Conservation (phyloP, 768 basidiomycete genomes). For the Pluteus cervinus region DNA sequence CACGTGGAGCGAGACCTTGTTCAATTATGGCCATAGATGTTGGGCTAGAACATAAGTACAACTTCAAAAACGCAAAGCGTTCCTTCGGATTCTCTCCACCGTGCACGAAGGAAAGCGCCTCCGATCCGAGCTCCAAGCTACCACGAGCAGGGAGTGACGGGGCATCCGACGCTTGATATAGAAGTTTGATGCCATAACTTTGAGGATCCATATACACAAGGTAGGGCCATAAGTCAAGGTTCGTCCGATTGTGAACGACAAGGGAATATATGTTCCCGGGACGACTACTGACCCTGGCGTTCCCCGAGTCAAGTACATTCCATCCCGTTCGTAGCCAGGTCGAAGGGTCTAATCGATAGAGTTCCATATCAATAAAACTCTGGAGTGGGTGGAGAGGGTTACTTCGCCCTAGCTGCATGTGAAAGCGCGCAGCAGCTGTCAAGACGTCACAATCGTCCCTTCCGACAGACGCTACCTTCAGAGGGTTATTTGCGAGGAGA, state of each 20-base stretch:
- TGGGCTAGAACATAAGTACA: constrained; percentile 49
- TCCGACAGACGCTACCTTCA: no score
- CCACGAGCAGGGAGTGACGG: constrained; percentile 22
- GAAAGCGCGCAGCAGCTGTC: constrained; percentile 53
- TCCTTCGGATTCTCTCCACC: constrained; percentile 31
- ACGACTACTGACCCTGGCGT: constrained; percentile 40
- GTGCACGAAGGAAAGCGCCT: constrained; percentile 40
- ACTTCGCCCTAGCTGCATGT: constrained; percentile 48
- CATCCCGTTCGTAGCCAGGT: constrained; percentile 35
- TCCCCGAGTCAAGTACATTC: constrained; percentile 42
- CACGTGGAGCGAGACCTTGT: constrained; percentile 25
- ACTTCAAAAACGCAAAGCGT: constrained; percentile 52
- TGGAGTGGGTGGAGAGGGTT: constrained; percentile 42
- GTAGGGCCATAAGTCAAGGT: constrained; percentile 56
- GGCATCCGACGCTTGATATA: constrained; percentile 53
- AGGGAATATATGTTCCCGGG: constrained; percentile 39
- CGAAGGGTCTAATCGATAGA: constrained; percentile 41
- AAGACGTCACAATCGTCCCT: no score
- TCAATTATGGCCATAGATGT: constrained; percentile 44
- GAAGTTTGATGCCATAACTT: constrained; percentile 44
- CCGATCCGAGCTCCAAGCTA: constrained; percentile 37
- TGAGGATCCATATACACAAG: constrained; percentile 56
- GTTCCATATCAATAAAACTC: constrained; percentile 45
- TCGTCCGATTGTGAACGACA: constrained; percentile 43
- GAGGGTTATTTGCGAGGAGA: constrained; percentile 27